Evolutionary conservation across 768 basidiomycete species (phyloP), one percentile per base, ranked within the genome.

Genomic region (Lactarius tabidus): DNA sequence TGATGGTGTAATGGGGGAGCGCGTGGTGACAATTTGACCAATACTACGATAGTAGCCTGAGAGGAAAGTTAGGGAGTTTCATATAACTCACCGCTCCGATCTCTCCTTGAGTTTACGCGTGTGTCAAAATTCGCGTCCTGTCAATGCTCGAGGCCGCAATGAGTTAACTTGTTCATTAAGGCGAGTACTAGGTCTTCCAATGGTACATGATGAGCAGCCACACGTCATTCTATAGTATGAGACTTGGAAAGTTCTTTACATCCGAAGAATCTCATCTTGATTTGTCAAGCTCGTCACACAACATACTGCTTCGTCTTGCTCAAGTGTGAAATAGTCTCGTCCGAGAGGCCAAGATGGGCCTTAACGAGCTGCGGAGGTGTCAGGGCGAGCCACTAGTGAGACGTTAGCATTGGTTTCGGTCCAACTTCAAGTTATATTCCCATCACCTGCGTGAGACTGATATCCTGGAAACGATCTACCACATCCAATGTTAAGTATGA

Each of bases 281-380:
- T n/a, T 33, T 33, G 33, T 33, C 33, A 33, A 12, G n/a, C 48
- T 15, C 2, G 3, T 51, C 48, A 51, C 9, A 65, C 54, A 5
- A 51, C 48, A 3, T 14, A 15, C 14, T 51, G 48, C 48, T 51
- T 51, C 48, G 48, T 51, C 70, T 77, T 83, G 67, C 77, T 82
- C 48, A 88, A 75, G 10, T 77, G 75, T 4, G 52, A n/a, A n/a
- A 88, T 80, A 9, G 79, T 77, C 23, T 79, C 81, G 31, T 84
- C 81, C 12, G 81, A 80, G 55, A 88, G 70, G 31, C 77, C 77
- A n/a, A 88, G 80, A 68, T 87, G 84, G 0, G 83, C 84, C 71
- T 85, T 84, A 35, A 88, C 85, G 15, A 88, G 77, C 29, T 77
- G 77, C 2, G 80, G 82, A 39, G 64, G 68, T 18, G 67, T 69